Evolutionary conservation across 805 yeast species (phyloP), one percentile per base, ranked within the genome.

Genomic region (Spathaspora boniae): DNA sequence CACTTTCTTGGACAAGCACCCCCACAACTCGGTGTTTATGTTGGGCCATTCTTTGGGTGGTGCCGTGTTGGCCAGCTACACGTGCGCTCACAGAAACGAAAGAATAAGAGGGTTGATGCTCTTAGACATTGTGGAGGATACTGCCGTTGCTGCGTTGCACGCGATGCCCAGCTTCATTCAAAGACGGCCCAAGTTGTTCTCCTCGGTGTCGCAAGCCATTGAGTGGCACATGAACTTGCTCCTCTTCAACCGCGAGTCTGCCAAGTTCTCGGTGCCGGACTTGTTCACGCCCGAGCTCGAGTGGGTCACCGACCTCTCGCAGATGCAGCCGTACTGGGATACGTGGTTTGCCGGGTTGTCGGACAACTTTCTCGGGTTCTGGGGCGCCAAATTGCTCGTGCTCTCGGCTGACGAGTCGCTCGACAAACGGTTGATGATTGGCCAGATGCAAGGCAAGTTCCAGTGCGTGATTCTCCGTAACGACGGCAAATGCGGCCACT

Each of bases 371-470:
- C 54, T 70, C 7, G 37, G 38, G 1, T 55, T 72, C 31, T 58
- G 54, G 12, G 46, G 47, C 5, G 79, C 89, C 0, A 84, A 87
- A 49, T 48, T 93, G 35, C 69, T 93, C 26, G 70, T 93, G 1
- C 60, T 94, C 11, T 94, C 98, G 0, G 95, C 95, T 3, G 83
- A 89, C 34, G 97, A 93, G 46, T 78, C 84, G 15, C 68, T 94
- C 20, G 98, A 93, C 59, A 87, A 82, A 44, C 75, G 75, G 25
- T 66, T 93, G 31, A 87, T 89, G 58, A 80, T 93, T 34, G 99
- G 97, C 1, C 98, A 94, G 59, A 93, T 93, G 98, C 98, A 89
- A 60, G 99, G 99, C 2, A 82, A 80, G 54, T 93, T 83, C 57
- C 99, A 94, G 60, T 70, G 93, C 26, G 79, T 86, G 9, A 93